phyloP scores from a whole-genome alignment of 257 asterid genomes.

The Nicotiana paniculata region DNA sequence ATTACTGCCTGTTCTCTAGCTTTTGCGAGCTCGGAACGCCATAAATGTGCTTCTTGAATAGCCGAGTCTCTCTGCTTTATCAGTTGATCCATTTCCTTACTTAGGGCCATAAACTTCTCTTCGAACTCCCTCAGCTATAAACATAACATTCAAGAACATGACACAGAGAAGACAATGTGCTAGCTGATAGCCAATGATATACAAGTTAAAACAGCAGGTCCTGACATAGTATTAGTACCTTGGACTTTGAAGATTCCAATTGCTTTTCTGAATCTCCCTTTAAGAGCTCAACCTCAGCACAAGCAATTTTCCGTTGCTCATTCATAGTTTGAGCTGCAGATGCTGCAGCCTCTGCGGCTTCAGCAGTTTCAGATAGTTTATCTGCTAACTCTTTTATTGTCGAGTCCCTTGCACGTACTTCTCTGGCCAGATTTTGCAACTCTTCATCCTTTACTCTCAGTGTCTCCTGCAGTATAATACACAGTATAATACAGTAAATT shows the following conservation, averaged over 20 bases:
- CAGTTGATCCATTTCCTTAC: constrained; percentile 70
- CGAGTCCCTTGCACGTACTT: constrained; percentile 82
- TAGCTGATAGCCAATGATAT: background rate
- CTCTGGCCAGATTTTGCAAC: constrained; percentile 87
- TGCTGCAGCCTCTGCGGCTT: constrained; percentile 96
- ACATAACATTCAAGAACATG: constrained; percentile 11
- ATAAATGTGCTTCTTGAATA: constrained; percentile 78
- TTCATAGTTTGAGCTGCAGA: constrained; percentile 93
- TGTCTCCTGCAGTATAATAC: constrained; percentile 65
- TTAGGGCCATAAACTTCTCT: constrained; percentile 44
- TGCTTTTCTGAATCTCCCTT: constrained; percentile 56
- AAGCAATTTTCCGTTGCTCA: constrained; percentile 88
- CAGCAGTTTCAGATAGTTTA: constrained; percentile 90
- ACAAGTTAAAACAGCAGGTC: constrained; percentile 5
- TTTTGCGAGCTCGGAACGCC: constrained; percentile 99
- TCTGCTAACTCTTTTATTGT: constrained; percentile 83
- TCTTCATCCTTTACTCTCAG: constrained; percentile 98
- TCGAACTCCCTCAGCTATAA: constrained; percentile 60
- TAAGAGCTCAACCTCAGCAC: constrained; percentile 66
- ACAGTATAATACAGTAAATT: constrained; percentile 18
- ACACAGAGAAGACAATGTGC: background rate
- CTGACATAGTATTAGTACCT: constrained; percentile 35
- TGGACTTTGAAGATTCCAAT: constrained; percentile 43
- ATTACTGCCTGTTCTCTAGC: constrained; percentile 89
- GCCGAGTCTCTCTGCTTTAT: constrained; percentile 71